Evolutionary conservation across 352 stramenopile species (phyloP).

Genomic region (Globisporangium radiosum): DNA sequence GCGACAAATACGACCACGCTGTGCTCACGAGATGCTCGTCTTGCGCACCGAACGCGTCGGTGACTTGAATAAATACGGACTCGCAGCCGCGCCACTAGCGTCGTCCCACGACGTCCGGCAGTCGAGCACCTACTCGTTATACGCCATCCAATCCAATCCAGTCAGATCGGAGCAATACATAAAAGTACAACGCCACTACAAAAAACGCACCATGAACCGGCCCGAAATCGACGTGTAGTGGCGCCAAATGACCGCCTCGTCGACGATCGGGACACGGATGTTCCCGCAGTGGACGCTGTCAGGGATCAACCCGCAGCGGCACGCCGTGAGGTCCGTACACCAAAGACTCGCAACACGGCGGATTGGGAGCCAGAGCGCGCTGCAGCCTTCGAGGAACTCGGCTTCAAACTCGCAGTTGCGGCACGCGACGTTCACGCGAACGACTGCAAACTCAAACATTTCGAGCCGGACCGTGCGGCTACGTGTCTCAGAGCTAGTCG

Average conservation of each 20-base stretch:
- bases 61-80: constrained; percentile 20
- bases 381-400: constrained; percentile 69
- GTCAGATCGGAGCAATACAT: neutral
- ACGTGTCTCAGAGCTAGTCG: constrained; percentile 6
- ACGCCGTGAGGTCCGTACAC: constrained; percentile 45
- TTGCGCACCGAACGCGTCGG: constrained; percentile 21
- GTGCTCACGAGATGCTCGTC: constrained; percentile 25
- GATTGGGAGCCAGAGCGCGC: constrained; percentile 59
- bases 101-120: constrained; percentile 15
- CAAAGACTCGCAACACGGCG: constrained; percentile 30
- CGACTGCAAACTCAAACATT: constrained; percentile 64
- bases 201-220: constrained; percentile 54
- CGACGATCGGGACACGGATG: constrained; percentile 58
- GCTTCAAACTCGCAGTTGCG: constrained; percentile 67
- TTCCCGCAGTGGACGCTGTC: constrained; percentile 68
- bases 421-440: constrained; percentile 57
- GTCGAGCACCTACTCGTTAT: constrained; percentile 22
- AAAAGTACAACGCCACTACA: neutral
- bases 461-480: constrained; percentile 35
- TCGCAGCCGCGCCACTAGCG: constrained; percentile 2
- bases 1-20: no score
- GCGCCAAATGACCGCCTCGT: constrained; percentile 70
- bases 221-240: constrained; percentile 60
- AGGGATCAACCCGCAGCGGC: constrained; percentile 62
- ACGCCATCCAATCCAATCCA: neutral